Evolutionary conservation across 768 basidiomycete species (phyloP).

Genomic region (Mycena galopus): DNA sequence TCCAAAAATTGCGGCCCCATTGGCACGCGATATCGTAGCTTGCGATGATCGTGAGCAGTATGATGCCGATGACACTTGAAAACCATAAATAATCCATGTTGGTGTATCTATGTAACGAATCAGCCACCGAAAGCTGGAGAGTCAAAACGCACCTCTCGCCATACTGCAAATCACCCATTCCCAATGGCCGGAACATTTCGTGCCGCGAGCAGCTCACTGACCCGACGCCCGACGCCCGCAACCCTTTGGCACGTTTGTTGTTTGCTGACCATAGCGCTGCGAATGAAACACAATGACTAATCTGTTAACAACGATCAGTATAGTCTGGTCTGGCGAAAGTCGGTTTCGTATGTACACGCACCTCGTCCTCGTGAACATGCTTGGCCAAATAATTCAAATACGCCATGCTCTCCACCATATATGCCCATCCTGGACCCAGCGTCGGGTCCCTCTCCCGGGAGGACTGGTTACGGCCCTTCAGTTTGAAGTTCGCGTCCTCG

Average conservation of each 20-base stretch:
- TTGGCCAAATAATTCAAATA: conserved; percentile 15
- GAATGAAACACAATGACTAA: not conserved
- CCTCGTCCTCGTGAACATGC: conserved; percentile 4
- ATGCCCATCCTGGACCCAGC: conserved; percentile 4
- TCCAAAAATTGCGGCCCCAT: conserved; percentile 34
- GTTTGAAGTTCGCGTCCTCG: conserved; percentile 37
- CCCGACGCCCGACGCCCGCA: not conserved
- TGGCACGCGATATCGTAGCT: conserved; percentile 46
- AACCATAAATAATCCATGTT: not conserved
- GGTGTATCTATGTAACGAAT: not conserved
- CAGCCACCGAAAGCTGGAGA: not conserved
- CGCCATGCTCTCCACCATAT: conserved; percentile 8
- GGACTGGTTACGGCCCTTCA: conserved; percentile 15
- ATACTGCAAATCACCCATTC: not conserved
- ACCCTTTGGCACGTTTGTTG: not conserved
- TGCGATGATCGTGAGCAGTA: not conserved
- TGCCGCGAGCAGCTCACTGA: not conserved
- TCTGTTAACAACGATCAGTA: not conserved
- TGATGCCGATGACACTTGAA: not conserved
- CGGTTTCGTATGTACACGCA: not conserved
- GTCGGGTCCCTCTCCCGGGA: conserved; percentile 27
- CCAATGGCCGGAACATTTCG: not conserved
- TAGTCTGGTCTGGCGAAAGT: not conserved
- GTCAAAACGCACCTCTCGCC: not conserved
- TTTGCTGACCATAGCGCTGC: not conserved